Evolutionary conservation across 2,329 filamentous ascomycete species (phyloP).

Genomic region (Xylariaceae sp.): DNA sequence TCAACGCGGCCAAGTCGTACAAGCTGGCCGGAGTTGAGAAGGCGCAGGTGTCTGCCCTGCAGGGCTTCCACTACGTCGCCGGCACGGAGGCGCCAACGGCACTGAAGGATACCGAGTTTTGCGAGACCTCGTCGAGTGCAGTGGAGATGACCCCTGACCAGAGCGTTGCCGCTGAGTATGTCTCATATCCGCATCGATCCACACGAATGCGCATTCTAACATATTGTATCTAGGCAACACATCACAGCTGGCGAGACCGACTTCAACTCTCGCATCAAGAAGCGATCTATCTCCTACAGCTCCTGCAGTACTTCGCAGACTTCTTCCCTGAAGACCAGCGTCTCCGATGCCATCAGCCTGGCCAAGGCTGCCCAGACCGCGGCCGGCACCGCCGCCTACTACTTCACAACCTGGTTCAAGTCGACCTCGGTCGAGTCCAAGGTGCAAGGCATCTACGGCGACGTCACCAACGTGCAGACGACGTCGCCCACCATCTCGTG

Average conservation of each 20-base stretch:
- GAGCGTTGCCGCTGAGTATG: constrained; percentile 12
- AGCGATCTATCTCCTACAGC: constrained; percentile 14
- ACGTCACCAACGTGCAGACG: constrained; percentile 10
- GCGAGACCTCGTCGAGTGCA: constrained; percentile 12
- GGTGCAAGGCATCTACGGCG: constrained; percentile 13
- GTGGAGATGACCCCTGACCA: constrained; percentile 12
- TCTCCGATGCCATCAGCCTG: constrained; percentile 13
- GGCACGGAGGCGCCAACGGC: constrained; percentile 11
- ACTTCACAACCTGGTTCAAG: constrained; percentile 17
- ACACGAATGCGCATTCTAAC: not conserved
- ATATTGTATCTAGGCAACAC: constrained; percentile 7
- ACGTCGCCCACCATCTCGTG: constrained; percentile 15
- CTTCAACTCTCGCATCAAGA: constrained; percentile 15
- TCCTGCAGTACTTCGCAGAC: constrained; percentile 7
- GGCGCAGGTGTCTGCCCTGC: constrained; percentile 12
- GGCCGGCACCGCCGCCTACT: constrained; percentile 4
- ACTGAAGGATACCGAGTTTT: constrained; percentile 11
- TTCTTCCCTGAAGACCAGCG: constrained; percentile 7
- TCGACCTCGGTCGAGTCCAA: constrained; percentile 8
- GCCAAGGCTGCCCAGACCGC: constrained; percentile 8
- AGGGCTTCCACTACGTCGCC: constrained; percentile 16
- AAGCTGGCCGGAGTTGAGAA: constrained; percentile 10
- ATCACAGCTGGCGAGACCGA: constrained; percentile 5
- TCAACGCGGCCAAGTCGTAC: constrained; percentile 15
- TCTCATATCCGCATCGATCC: not conserved